These are phyloP conservation scores for Yarrowia yakushimensis DNA, from an alignment of 805 yeast genomes.

Conservation along the genomic window DNA sequence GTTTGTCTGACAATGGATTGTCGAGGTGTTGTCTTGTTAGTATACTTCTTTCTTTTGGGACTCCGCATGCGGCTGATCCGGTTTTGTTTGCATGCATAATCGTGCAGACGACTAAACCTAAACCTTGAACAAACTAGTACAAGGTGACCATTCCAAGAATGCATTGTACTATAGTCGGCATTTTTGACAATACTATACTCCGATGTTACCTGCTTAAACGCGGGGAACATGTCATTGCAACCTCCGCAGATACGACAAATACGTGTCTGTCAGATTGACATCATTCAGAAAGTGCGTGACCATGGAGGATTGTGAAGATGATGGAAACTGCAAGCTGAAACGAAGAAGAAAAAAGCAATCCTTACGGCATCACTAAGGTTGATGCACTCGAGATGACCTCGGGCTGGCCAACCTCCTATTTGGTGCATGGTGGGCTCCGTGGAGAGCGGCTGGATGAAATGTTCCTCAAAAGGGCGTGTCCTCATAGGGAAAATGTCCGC, in stretches of 20 bases:
- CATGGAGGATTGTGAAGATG: background rate
- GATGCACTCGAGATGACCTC: no score
- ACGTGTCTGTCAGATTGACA: background rate
- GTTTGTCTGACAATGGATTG: no score
- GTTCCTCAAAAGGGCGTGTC: no score
- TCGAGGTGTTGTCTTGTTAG: background rate
- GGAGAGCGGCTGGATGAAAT: no score
- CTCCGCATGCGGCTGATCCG: background rate
- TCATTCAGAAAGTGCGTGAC: background rate
- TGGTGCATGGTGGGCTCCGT: no score
- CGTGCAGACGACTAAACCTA: background rate
- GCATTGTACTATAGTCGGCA: background rate
- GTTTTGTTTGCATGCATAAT: background rate
- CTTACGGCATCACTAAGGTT: no score
- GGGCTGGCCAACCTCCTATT: no score
- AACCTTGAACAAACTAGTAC: background rate
- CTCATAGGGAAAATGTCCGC: no score
- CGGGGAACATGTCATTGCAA: background rate
- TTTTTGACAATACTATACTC: no score
- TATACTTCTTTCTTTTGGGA: background rate
- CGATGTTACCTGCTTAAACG: background rate
- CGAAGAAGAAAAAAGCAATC: no score
- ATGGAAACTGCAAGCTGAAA: no score
- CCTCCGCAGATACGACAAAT: slow-evolving; percentile 4
- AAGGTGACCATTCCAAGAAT: background rate